These are phyloP conservation scores for Nephelium lappaceum DNA, from an alignment of 345 rosid species.

Conservation along the genomic window DNA sequence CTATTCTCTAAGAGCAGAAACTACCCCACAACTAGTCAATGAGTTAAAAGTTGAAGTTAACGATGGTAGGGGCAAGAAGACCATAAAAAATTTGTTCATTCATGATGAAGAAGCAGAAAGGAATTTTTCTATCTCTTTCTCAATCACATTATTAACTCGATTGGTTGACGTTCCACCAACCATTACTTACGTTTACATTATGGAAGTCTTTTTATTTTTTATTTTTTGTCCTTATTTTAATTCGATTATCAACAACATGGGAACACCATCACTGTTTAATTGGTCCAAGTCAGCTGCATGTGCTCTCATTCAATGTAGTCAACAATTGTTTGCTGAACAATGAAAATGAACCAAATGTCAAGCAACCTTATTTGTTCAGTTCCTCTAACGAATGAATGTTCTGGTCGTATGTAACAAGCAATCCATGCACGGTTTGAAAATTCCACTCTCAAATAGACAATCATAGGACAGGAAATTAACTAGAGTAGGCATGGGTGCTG, in stretches of 20 bases:
- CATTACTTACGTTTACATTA: neutral
- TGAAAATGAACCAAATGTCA: neutral
- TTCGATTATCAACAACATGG: neutral
- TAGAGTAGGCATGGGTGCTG: neutral
- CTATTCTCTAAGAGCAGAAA: too few species aligned
- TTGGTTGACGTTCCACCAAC: conserved; percentile 20
- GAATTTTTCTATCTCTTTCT: neutral
- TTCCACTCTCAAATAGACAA: neutral
- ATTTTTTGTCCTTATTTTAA: neutral
- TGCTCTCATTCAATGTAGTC: neutral
- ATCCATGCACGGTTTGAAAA: too few species aligned
- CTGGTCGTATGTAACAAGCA: neutral
- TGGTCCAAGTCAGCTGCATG: neutral
- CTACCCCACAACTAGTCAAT: too few species aligned
- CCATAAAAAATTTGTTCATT: neutral
- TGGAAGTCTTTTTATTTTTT: neutral
- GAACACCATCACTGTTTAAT: neutral
- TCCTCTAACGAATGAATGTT: neutral
- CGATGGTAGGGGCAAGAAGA: neutral
- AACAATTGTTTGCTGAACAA: conserved; percentile 7
- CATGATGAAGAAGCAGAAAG: neutral
- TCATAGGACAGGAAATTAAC: neutral
- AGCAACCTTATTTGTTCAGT: neutral
- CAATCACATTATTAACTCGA: conserved; percentile 5
- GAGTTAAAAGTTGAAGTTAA: neutral